These are phyloP conservation scores for Gossypium davidsonii DNA, from an alignment of 441 rosid species.

Conservation along the genomic window DNA sequence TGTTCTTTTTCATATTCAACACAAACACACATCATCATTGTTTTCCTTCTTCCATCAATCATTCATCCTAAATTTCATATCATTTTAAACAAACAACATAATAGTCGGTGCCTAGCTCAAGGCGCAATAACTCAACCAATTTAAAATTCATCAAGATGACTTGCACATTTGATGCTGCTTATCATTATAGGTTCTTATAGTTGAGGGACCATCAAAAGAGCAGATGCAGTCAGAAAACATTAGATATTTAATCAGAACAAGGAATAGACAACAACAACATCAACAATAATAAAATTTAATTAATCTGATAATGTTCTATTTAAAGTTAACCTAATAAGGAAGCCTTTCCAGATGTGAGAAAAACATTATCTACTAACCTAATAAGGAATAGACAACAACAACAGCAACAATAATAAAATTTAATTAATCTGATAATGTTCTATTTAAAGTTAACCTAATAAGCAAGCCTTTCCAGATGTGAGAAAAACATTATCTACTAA, in stretches of 20 bases:
- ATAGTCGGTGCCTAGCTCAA: neutral
- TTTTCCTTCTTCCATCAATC: neutral
- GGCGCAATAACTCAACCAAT: neutral
- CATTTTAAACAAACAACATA: neutral
- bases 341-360: neutral
- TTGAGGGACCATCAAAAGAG: neutral
- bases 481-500: neutral
- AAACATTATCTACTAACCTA: slow-evolving; percentile 26
- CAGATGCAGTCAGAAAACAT: neutral
- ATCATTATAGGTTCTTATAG: neutral
- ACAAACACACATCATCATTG: neutral
- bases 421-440: neutral
- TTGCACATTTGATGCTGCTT: neutral
- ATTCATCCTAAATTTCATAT: neutral
- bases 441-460: neutral
- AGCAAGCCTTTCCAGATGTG: neutral
- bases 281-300: neutral
- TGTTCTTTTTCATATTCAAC: neutral
- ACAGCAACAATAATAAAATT: neutral
- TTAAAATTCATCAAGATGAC: neutral
- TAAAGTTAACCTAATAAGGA: neutral
- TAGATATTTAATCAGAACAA: neutral
- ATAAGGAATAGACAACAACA: neutral
- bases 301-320: neutral
- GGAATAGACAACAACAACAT: neutral